Conservation (phyloP, 2,329 filamentous ascomycete genomes). For the Colletotrichum cordylinicola region DNA sequence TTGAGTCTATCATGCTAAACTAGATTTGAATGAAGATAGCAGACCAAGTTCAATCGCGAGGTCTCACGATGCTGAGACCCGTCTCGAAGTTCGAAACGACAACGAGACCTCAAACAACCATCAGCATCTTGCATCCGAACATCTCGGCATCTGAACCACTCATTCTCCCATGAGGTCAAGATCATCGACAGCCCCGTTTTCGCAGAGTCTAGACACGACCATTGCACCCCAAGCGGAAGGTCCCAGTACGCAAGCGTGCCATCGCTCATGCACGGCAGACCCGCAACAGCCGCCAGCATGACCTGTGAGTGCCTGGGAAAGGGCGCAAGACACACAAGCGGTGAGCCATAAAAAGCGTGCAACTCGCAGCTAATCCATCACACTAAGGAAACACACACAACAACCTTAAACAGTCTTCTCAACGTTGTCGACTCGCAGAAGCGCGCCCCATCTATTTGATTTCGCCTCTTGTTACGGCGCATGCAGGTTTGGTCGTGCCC, state of each 20-base stretch:
- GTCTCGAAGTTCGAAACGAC: background rate
- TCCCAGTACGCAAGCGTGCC: background rate
- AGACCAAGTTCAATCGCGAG: background rate
- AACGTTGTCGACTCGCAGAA: background rate
- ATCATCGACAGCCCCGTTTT: background rate
- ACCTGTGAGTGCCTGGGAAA: background rate
- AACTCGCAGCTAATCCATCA: background rate
- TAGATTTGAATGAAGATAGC: background rate
- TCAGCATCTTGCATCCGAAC: background rate
- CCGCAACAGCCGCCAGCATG: background rate
- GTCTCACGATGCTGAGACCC: background rate
- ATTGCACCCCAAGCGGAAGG: background rate
- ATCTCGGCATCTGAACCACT: background rate
- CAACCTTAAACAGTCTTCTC: background rate
- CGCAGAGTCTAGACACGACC: background rate
- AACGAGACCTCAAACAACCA: background rate
- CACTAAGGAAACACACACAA: background rate
- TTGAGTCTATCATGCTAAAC: accelerated
- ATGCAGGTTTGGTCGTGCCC: background rate
- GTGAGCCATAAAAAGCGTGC: background rate
- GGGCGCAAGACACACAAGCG: background rate
- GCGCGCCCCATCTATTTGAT: background rate
- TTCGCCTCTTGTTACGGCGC: background rate
- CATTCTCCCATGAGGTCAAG: background rate
- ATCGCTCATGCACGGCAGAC: background rate